Evolutionary conservation across 768 basidiomycete species (phyloP).

Genomic region (Kondoa malvinella): DNA sequence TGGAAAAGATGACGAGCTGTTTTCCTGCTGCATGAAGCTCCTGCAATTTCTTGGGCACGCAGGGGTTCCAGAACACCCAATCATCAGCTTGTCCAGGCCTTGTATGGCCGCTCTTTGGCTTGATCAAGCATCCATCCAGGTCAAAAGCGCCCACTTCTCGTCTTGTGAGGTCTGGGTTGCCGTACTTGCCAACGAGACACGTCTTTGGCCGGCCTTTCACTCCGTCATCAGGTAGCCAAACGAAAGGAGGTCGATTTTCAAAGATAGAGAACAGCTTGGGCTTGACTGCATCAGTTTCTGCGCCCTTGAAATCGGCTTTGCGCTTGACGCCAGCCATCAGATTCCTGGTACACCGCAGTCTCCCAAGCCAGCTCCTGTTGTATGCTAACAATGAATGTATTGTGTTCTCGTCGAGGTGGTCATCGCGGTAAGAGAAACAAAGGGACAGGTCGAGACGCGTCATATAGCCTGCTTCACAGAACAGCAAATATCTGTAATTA

Average conservation of each 20-base stretch:
- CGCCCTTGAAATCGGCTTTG: too few relatives aligned
- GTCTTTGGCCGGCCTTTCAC: neutral
- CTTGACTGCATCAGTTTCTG: too few relatives aligned
- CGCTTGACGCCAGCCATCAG: too few relatives aligned
- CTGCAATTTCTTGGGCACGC: neutral
- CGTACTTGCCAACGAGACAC: neutral
- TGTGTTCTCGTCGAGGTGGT: too few relatives aligned
- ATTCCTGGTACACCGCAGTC: too few relatives aligned
- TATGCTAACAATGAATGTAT: too few relatives aligned
- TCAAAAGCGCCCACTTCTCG: neutral
- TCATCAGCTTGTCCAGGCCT: neutral
- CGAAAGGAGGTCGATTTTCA: neutral
- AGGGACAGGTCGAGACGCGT: too few relatives aligned
- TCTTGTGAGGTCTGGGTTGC: neutral
- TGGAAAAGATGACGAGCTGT: neutral
- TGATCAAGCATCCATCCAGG: constrained; percentile 1
- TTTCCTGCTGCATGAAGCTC: neutral
- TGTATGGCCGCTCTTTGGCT: neutral
- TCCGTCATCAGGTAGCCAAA: neutral
- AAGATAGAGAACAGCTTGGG: neutral
- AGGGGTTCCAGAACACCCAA: neutral
- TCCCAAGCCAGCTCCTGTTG: too few relatives aligned
- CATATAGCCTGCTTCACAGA: too few relatives aligned
- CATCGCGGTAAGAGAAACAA: too few relatives aligned
- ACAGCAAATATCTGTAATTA: too few relatives aligned